Conservation (phyloP, 2,329 filamentous ascomycete genomes). For the Shiraia sp. region DNA sequence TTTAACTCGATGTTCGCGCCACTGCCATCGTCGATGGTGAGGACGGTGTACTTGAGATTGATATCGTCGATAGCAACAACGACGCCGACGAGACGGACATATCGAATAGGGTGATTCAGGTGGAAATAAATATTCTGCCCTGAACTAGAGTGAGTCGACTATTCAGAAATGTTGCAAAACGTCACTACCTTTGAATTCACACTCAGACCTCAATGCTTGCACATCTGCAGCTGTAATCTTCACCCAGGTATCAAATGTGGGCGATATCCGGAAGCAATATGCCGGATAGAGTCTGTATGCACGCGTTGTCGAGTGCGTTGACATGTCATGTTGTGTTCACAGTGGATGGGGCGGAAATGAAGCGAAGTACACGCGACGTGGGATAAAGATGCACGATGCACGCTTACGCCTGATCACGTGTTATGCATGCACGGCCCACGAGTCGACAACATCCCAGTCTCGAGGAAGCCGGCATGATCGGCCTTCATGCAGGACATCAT, state of each 20-base stretch:
- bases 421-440: background rate
- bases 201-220: constrained; percentile 53
- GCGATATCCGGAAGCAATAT: constrained; percentile 62
- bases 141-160: constrained; percentile 21
- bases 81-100: constrained; percentile 50
- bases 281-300: constrained; percentile 56
- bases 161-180: background rate
- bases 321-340: constrained; percentile 36
- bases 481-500: constrained; percentile 24
- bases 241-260: constrained; percentile 67
- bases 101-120: constrained; percentile 58
- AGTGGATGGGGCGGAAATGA: constrained; percentile 12
- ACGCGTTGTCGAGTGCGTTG: constrained; percentile 24
- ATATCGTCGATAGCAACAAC: constrained; percentile 51
- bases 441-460: constrained; percentile 2
- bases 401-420: constrained; percentile 18
- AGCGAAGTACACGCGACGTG: constrained; percentile 20
- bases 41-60: constrained; percentile 46
- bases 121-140: constrained; percentile 61
- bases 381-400: constrained; percentile 6
- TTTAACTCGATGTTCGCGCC: constrained; percentile 61
- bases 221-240: constrained; percentile 62
- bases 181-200: constrained; percentile 55
- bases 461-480: constrained; percentile 20
- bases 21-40: constrained; percentile 65